These are phyloP conservation scores for Salix brachista DNA, from an alignment of 345 rosid species.

Conservation along the genomic window DNA sequence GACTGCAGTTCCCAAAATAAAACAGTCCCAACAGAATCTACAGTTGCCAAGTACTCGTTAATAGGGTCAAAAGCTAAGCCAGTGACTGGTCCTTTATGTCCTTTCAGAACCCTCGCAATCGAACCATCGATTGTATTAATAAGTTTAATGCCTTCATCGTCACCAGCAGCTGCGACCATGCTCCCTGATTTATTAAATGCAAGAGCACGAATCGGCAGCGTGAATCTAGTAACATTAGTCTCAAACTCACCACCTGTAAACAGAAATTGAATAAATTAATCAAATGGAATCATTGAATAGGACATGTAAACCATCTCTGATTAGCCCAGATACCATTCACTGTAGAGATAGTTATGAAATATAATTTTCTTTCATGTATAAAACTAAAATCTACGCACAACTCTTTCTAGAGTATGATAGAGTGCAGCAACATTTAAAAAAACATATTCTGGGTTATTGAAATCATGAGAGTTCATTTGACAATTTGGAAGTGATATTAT, in stretches of 20 bases:
- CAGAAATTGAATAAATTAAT: slow-evolving; percentile 1
- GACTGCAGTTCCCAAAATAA: slow-evolving; percentile 83
- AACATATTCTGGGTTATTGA: no score
- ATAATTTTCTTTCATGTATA: no score
- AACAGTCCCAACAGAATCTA: slow-evolving; percentile 81
- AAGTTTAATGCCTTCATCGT: slow-evolving; percentile 94
- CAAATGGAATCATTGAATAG: not conserved
- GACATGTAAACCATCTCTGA: no score
- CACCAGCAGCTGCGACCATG: slow-evolving; percentile 93
- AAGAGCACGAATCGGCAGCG: slow-evolving; percentile 80
- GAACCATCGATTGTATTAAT: slow-evolving; percentile 90
- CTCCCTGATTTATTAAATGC: slow-evolving; percentile 83
- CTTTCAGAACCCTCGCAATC: slow-evolving; percentile 81
- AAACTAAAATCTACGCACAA: no score
- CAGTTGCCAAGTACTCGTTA: slow-evolving; percentile 72
- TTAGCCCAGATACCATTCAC: no score
- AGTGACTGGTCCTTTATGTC: slow-evolving; percentile 80
- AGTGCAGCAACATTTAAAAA: no score
- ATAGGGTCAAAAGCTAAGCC: slow-evolving; percentile 79
- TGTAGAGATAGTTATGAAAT: no score
- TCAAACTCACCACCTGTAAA: slow-evolving; percentile 82
- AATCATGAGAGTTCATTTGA: no score
- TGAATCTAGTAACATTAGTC: slow-evolving; percentile 85
- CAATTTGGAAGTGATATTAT: no score
- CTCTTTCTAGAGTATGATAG: no score